Percentiles rank a stretch among this genome's conserved stretches.
Conservation (phyloP, 2,329 filamentous ascomycete species). For the Talaromyces marneffei region DNA sequence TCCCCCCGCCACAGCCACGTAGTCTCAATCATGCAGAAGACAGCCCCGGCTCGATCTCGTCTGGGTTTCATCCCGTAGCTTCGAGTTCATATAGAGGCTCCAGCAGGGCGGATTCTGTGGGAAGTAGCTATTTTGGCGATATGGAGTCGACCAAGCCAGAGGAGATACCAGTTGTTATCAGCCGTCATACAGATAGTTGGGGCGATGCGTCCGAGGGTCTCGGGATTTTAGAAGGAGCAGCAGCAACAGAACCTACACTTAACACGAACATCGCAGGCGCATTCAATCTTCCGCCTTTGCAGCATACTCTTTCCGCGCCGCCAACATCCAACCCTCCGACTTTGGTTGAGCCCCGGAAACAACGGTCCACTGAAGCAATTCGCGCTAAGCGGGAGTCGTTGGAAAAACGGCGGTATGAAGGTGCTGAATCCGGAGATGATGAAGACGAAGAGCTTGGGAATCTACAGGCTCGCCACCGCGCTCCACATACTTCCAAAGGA, state of each 20-base stretch:
- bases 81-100: conserved; percentile 72
- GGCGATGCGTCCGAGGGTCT: conserved; percentile 60
- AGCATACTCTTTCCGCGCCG: conserved; percentile 61
- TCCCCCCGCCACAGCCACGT: conserved; percentile 56
- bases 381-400: conserved; percentile 67
- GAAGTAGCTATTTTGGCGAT: conserved; percentile 76
- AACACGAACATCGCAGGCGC: conserved; percentile 25
- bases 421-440: conserved; percentile 83
- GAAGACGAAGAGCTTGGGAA: conserved; percentile 81
- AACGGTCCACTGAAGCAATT: conserved; percentile 67
- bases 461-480: conserved; percentile 46
- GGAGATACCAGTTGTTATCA: conserved; percentile 69
- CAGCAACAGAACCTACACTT: conserved; percentile 20
- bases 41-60: conserved; percentile 76
- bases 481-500: conserved; percentile 44
- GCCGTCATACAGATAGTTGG: conserved; percentile 72
- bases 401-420: conserved; percentile 66
- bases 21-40: conserved; percentile 63
- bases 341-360: conserved; percentile 48
- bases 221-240: conserved; percentile 63
- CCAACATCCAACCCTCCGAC: conserved; percentile 3
- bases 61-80: conserved; percentile 62
- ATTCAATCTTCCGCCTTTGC: conserved; percentile 45
- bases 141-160: conserved; percentile 72
- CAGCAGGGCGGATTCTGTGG: conserved; percentile 82